Conservation (phyloP, 139 green algal genomes). For the Pleodorina starrii region DNA sequence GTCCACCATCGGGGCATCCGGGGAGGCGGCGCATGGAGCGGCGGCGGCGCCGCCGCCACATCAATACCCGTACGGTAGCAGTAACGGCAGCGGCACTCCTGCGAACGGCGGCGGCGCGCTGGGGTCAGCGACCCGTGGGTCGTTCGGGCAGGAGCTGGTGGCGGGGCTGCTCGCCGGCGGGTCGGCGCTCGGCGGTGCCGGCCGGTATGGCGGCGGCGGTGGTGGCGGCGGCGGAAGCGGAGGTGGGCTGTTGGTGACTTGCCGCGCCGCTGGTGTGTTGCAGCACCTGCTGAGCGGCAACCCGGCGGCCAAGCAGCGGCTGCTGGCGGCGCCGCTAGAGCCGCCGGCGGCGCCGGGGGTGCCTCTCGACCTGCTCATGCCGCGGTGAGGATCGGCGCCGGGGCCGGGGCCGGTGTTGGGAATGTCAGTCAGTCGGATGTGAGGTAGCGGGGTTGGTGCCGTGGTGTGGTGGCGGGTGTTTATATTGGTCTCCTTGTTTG, state of each 20-base stretch:
- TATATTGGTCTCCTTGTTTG: too few relatives aligned
- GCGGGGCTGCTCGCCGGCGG: conserved; percentile 43
- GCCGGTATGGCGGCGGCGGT: background rate
- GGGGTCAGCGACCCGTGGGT: background rate
- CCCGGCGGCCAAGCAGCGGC: conserved; percentile 50
- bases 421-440: too few relatives aligned
- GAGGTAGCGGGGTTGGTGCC: too few relatives aligned
- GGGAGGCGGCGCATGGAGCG: background rate
- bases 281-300: conserved; percentile 64
- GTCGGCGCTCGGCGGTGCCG: background rate
- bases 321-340: conserved; percentile 61
- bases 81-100: background rate
- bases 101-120: background rate
- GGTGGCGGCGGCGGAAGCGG: background rate
- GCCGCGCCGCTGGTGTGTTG: conserved; percentile 63
- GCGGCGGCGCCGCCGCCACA: background rate
- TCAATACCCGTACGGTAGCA: background rate
- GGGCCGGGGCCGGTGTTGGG: too few relatives aligned
- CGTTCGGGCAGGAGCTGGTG: conserved; percentile 66
- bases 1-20: conserved; percentile 40
- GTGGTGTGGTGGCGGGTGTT: too few relatives aligned
- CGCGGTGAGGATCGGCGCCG: conserved; percentile 43
- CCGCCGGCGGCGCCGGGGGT: background rate
- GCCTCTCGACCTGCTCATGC: conserved; percentile 55
- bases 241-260: conserved; percentile 13